A percentile compares a stretch with the other conserved stretches of the same genome.
phyloP scores from a whole-genome alignment of 83 land plant species.

The Picea mariana region DNA sequence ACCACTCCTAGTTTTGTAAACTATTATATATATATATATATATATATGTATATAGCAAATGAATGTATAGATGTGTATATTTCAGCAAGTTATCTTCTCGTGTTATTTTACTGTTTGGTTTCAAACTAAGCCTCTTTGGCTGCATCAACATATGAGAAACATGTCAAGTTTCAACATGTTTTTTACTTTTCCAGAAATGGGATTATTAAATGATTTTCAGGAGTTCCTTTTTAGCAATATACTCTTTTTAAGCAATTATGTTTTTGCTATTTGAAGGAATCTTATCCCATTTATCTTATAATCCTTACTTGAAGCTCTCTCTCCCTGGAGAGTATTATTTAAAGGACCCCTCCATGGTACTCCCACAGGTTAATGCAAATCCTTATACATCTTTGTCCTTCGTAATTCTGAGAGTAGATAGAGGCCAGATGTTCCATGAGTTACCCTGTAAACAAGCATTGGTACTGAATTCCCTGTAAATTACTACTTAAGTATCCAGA shows the following conservation, averaged over 20 bases:
- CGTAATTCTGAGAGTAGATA: no score
- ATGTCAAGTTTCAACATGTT: no score
- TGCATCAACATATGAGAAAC: no score
- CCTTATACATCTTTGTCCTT: not conserved
- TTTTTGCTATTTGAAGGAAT: not conserved
- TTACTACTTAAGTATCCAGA: no score
- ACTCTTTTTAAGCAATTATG: not conserved
- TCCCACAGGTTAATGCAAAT: not conserved
- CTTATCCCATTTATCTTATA: not conserved
- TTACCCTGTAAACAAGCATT: not conserved
- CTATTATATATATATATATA: no score
- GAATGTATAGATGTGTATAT: no score
- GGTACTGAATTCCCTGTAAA: not conserved
- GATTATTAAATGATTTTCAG: not conserved
- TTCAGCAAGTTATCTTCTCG: not conserved
- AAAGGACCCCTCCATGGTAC: not conserved
- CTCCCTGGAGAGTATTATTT: not conserved
- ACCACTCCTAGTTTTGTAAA: no score
- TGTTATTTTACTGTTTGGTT: not conserved
- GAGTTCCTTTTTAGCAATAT: not conserved
- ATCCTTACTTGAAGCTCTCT: not conserved
- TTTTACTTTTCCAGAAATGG: no score
- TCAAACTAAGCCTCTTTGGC: conserved; percentile 2
- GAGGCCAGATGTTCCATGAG: not conserved
- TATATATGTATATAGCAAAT: no score